Evolutionary conservation across 176 grass and related monocot genomes (phyloP).

Genomic region (Carex pumila): DNA sequence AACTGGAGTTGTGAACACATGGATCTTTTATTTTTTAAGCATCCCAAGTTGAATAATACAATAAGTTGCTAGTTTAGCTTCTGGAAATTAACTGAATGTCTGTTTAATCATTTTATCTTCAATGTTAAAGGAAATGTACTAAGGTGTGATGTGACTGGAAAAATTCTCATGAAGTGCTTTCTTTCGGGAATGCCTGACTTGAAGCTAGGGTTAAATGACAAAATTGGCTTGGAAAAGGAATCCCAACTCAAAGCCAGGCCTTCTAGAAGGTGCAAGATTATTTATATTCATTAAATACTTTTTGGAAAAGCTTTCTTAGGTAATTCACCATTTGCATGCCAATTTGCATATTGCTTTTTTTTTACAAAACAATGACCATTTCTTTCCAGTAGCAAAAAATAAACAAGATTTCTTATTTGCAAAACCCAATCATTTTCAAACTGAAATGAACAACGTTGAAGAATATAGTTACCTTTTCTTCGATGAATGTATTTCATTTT

Average conservation of each 20-base stretch:
- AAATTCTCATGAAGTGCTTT: constrained; percentile 99
- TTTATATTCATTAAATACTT: neutral
- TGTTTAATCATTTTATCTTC: neutral
- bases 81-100: constrained; percentile 8
- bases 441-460: neutral
- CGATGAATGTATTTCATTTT: neutral
- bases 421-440: neutral
- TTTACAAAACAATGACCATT: neutral
- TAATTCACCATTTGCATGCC: constrained; percentile 2
- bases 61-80: constrained; percentile 3
- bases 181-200: constrained; percentile 99
- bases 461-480: neutral
- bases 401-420: constrained; percentile 1
- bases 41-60: neutral
- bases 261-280: constrained; percentile 55
- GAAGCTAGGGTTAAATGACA: constrained; percentile 95
- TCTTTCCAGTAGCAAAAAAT: neutral
- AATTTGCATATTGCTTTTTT: neutral
- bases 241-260: constrained; percentile 93
- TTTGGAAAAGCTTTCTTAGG: neutral
- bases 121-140: constrained; percentile 79
- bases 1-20: neutral
- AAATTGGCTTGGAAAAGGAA: constrained; percentile 98
- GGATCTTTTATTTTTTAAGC: neutral
- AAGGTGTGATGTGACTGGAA: constrained; percentile 95